Evolutionary conservation across 805 yeast genomes (phyloP).

Genomic region (Pichia eremophila): DNA sequence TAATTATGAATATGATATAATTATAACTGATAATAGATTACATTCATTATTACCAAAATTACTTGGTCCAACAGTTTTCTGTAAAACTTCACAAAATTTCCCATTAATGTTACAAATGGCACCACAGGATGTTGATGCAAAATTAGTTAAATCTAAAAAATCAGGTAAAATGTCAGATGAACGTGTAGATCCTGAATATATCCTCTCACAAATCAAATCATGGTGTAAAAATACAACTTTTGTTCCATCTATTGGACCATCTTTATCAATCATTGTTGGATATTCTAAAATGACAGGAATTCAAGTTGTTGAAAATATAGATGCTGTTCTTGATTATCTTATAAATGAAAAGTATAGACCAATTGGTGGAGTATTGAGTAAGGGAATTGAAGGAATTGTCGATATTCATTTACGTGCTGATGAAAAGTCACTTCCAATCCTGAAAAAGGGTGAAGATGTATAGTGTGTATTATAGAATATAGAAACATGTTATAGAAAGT

Average conservation of each 20-base stretch:
- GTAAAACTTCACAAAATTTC: constrained; percentile 51
- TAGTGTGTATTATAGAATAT: too few relatives aligned
- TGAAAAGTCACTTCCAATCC: constrained; percentile 25
- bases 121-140: constrained; percentile 27
- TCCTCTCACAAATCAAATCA: constrained; percentile 53
- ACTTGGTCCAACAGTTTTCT: constrained; percentile 48
- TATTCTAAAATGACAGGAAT: constrained; percentile 34
- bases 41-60: constrained; percentile 50
- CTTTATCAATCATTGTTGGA: constrained; percentile 54
- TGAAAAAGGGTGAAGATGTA: background rate
- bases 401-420: constrained; percentile 36
- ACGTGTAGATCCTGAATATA: constrained; percentile 55
- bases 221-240: constrained; percentile 56
- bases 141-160: constrained; percentile 23
- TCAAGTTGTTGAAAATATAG: constrained; percentile 42
- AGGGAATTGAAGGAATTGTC: constrained; percentile 34
- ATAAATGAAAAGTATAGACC: constrained; percentile 37
- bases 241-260: constrained; percentile 52
- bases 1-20: constrained; percentile 53
- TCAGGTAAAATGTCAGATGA: constrained; percentile 42
- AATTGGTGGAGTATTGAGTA: constrained; percentile 48
- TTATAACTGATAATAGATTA: constrained; percentile 62
- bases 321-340: constrained; percentile 41
- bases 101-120: constrained; percentile 66
- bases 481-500: too few relatives aligned